These are phyloP conservation scores for Lecanicillium sp. DNA, from an alignment of 2,329 filamentous ascomycete genomes.

Conservation along the genomic window DNA sequence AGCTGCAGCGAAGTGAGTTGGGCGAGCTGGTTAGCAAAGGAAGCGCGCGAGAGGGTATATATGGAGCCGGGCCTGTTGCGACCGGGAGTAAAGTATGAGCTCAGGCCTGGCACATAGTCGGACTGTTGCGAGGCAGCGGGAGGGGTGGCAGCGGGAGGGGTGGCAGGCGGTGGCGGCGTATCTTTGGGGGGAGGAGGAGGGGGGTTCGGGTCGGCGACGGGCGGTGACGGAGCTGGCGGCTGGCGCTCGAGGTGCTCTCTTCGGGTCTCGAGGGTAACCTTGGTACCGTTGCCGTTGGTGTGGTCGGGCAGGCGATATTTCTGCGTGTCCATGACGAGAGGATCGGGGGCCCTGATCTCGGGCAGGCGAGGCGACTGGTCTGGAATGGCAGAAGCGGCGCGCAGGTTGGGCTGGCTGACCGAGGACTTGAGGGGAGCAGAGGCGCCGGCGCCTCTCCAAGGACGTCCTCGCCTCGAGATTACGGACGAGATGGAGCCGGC, in stretches of 20 bases:
- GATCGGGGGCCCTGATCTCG: constrained; percentile 44
- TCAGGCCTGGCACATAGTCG: constrained; percentile 45
- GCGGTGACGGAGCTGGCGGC: constrained; percentile 33
- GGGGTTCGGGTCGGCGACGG: constrained; percentile 23
- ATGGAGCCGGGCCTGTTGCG: constrained; percentile 74
- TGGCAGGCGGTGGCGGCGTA: constrained; percentile 32
- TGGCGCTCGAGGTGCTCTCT: constrained; percentile 52
- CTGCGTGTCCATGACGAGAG: constrained; percentile 61
- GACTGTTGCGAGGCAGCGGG: constrained; percentile 26
- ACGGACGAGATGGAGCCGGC: constrained; percentile 43
- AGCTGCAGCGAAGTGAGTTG: constrained; percentile 87
- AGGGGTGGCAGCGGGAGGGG: constrained; percentile 18
- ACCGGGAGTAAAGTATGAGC: constrained; percentile 61
- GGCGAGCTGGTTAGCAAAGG: constrained; percentile 87
- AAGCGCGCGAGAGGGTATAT: constrained; percentile 86
- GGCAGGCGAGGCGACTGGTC: constrained; percentile 37
- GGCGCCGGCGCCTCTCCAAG: constrained; percentile 62
- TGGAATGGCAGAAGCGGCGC: constrained; percentile 20
- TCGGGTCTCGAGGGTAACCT: constrained; percentile 52
- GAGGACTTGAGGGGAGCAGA: constrained; percentile 20
- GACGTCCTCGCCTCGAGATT: constrained; percentile 60
- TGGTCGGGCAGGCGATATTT: constrained; percentile 71
- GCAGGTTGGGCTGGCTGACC: constrained; percentile 20
- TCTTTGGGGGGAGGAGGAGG: constrained; percentile 36
- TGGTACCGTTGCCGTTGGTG: constrained; percentile 61